A percentile compares a stretch with the other conserved stretches of the same genome.
Evolutionary conservation across 805 yeast genomes (phyloP).

Genomic region (Cyberlindnera mississippiensis): DNA sequence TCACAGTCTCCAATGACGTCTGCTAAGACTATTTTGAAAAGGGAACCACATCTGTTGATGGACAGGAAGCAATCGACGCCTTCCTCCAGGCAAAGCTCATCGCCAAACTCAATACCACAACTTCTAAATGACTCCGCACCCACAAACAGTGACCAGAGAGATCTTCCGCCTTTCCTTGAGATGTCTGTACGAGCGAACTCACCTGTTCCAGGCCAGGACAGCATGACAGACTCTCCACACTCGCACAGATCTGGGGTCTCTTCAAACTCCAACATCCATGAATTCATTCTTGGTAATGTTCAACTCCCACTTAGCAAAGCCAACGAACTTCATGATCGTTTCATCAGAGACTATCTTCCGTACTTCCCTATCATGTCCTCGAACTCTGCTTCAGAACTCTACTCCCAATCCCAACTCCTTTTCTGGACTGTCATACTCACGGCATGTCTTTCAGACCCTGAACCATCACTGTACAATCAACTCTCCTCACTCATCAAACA

Average conservation of each 20-base stretch:
- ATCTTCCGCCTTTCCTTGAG: slow-evolving; percentile 41
- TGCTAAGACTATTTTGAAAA: slow-evolving; percentile 41
- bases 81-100: slow-evolving; percentile 22
- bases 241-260: slow-evolving; percentile 24
- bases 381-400: slow-evolving; percentile 66
- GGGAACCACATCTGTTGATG: slow-evolving; percentile 41
- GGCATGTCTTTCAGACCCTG: slow-evolving; percentile 83
- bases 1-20: slow-evolving; percentile 23
- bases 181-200: slow-evolving; percentile 36
- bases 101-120: slow-evolving; percentile 29
- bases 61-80: slow-evolving; percentile 28
- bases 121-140: slow-evolving; percentile 42
- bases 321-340: slow-evolving; percentile 63
- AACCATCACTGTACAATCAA: slow-evolving; percentile 73
- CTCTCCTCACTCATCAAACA: slow-evolving; percentile 77
- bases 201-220: slow-evolving; percentile 10
- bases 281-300: slow-evolving; percentile 76
- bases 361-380: slow-evolving; percentile 77
- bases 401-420: slow-evolving; percentile 75
- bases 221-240: slow-evolving; percentile 19
- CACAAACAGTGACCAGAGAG: slow-evolving; percentile 33
- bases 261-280: slow-evolving; percentile 39
- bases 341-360: slow-evolving; percentile 65
- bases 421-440: slow-evolving; percentile 91
- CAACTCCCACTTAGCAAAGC: slow-evolving; percentile 64